Conservation (phyloP, 2,329 filamentous ascomycete species). For the Aspergillus texensis region DNA sequence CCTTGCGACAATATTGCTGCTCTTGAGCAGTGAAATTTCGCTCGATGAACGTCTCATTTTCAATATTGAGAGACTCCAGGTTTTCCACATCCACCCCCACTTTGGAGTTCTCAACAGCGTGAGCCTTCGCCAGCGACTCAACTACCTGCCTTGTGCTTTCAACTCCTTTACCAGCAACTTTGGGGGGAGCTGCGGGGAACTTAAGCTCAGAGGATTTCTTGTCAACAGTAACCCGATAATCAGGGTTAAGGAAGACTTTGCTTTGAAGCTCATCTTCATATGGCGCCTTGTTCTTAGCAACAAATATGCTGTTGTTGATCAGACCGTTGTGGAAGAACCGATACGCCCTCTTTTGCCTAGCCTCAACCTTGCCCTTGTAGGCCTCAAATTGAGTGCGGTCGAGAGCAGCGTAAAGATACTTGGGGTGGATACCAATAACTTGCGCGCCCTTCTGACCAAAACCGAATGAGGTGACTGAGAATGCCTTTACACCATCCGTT, state of each 20-base stretch:
- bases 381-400: conserved; percentile 79
- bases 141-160: conserved; percentile 74
- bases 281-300: conserved; percentile 88
- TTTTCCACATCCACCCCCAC: conserved; percentile 94
- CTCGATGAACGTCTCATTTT: conserved; percentile 90
- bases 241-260: conserved; percentile 89
- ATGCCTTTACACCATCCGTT: conserved; percentile 97
- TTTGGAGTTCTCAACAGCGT: conserved; percentile 67
- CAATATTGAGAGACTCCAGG: conserved; percentile 82
- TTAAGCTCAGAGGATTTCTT: conserved; percentile 81
- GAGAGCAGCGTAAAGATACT: conserved; percentile 92
- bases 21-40: conserved; percentile 90
- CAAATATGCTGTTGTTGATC: conserved; percentile 97
- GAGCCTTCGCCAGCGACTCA: conserved; percentile 72
- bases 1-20: conserved; percentile 81
- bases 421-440: conserved; percentile 94
- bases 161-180: conserved; percentile 58
- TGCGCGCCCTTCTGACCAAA: conserved; percentile 99
- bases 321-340: conserved; percentile 97
- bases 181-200: conserved; percentile 71
- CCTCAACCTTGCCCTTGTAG: conserved; percentile 86
- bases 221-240: conserved; percentile 80
- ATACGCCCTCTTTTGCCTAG: conserved; percentile 97
- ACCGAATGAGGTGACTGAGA: conserved; percentile 97
- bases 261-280: conserved; percentile 87